Conservation (phyloP, 495 filamentous ascomycete species). For the Hyaloscypha hepaticicola region DNA sequence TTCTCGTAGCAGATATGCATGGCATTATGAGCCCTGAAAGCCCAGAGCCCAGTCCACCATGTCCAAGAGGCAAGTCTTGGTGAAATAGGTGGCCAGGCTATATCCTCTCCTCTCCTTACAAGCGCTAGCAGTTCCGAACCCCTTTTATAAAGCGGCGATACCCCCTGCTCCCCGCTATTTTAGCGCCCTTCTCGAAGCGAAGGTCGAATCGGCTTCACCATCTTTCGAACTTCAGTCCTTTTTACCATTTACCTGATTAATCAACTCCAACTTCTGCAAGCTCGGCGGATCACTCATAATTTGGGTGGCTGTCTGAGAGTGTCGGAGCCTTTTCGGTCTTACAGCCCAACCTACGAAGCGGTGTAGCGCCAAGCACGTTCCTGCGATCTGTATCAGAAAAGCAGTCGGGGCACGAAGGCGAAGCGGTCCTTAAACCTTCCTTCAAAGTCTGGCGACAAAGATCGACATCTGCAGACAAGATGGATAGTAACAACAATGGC, state of each 20-base stretch:
- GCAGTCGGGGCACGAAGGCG: constrained; percentile 1
- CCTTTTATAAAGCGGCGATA: too few species aligned
- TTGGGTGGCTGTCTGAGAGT: neutral
- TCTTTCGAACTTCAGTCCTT: neutral
- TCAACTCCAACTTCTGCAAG: neutral
- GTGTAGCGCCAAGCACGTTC: neutral
- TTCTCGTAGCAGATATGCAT: neutral
- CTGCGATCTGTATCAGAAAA: constrained; percentile 18
- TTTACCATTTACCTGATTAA: neutral
- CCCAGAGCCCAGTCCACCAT: too few species aligned
- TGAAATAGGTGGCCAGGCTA: too few species aligned
- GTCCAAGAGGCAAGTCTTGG: too few species aligned
- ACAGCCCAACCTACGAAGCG: neutral
- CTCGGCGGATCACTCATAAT: neutral
- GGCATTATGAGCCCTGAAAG: too few species aligned
- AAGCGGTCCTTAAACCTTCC: neutral
- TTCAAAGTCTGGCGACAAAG: constrained; percentile 47
- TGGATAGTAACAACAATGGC: constrained; percentile 45
- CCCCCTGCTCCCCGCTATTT: too few species aligned
- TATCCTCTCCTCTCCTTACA: too few species aligned
- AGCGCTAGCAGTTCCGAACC: too few species aligned
- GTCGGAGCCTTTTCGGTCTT: neutral
- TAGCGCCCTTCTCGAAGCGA: too few species aligned
- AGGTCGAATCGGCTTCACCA: neutral
- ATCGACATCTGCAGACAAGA: constrained; percentile 12